phyloP scores from a whole-genome alignment of 306 rosid genomes.

The Calophaca sinica region DNA sequence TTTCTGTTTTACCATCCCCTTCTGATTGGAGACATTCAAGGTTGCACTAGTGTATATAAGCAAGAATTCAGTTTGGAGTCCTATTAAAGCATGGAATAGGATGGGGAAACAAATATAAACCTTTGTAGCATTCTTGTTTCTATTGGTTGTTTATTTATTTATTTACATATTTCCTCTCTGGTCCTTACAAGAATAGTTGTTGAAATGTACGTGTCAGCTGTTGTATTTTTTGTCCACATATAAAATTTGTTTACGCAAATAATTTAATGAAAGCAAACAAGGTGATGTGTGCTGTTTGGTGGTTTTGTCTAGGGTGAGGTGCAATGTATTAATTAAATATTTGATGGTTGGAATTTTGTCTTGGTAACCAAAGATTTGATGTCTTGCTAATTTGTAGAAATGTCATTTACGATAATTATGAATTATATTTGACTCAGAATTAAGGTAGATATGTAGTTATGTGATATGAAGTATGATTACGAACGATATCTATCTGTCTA shows the following conservation, averaged over 20 bases:
- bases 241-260: conserved; percentile 44
- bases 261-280: conserved; percentile 37
- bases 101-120: conserved; percentile 4
- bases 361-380: background rate
- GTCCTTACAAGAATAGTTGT: conserved; percentile 27
- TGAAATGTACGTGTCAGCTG: conserved; percentile 30
- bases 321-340: background rate
- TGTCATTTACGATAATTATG: too few species aligned
- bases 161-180: background rate
- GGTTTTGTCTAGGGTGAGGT: background rate
- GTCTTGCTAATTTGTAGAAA: background rate
- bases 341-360: background rate
- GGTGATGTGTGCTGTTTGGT: conserved; percentile 2
- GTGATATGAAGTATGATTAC: too few species aligned
- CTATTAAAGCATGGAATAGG: conserved; percentile 8
- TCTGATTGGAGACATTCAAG: conserved; percentile 38
- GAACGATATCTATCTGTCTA: too few species aligned
- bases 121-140: conserved; percentile 40
- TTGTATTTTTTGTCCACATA: conserved; percentile 42
- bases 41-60: conserved; percentile 52
- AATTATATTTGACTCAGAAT: too few species aligned
- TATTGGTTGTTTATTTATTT: conserved; percentile 37
- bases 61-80: conserved; percentile 48
- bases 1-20: conserved; percentile 34
- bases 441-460: too few species aligned